Evolutionary conservation across 225 moss, liverwort and hornwort genomes (phyloP).

Genomic region (Neckera pumila): DNA sequence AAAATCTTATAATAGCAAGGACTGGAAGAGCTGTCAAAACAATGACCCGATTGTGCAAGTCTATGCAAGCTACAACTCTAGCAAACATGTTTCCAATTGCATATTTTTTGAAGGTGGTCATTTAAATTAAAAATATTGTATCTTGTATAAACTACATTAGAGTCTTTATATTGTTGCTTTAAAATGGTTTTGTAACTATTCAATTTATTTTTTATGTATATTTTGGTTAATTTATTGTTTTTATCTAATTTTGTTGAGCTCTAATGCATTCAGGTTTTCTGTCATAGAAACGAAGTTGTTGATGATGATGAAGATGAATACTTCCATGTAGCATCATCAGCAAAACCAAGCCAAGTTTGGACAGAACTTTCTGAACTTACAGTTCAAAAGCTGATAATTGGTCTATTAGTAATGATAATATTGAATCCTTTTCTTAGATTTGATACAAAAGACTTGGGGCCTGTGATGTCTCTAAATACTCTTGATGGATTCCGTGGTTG

Average conservation of each 20-base stretch:
- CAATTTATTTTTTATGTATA: not conserved
- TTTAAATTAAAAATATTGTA: not conserved
- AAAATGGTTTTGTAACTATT: not conserved
- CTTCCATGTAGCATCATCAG: conserved; percentile 4
- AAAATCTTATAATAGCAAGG: conserved; percentile 82
- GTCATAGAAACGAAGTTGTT: conserved; percentile 11
- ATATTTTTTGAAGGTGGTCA: conserved; percentile 48
- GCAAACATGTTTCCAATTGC: conserved; percentile 44
- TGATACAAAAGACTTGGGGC: conserved; percentile 48
- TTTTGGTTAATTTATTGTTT: not conserved
- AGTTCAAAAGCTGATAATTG: conserved; percentile 77
- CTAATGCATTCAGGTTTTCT: not conserved
- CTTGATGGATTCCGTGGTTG: conserved; percentile 44
- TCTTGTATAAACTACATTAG: not conserved
- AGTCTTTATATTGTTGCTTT: not conserved
- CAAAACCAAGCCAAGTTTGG: conserved; percentile 95
- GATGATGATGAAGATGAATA: conserved; percentile 44
- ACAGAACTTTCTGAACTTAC: conserved; percentile 78
- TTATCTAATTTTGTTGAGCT: not conserved
- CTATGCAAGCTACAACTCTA: conserved; percentile 67
- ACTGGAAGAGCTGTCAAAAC: conserved; percentile 68
- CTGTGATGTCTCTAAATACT: conserved; percentile 60
- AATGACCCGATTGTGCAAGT: conserved; percentile 74
- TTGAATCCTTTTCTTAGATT: conserved; percentile 40
- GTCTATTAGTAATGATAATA: conserved; percentile 55